phyloP scores from a whole-genome alignment of 2,329 filamentous ascomycete species.

The Cytospora chrysosperma region DNA sequence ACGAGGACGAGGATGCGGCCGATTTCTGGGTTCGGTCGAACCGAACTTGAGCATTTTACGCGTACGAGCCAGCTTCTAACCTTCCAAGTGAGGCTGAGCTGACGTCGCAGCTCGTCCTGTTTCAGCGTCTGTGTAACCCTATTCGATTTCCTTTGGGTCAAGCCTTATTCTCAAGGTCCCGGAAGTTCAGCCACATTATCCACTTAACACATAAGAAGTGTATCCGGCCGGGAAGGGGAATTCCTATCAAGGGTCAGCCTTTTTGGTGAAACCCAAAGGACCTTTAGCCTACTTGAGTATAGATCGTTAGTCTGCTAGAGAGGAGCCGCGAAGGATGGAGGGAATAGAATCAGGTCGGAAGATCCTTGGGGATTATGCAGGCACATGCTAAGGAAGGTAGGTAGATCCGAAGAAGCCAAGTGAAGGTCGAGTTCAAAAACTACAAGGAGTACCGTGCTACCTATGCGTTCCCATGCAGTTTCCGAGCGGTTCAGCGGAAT shows the following conservation, averaged over 20 bases:
- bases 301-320: too few relatives aligned
- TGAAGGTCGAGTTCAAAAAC: too few relatives aligned
- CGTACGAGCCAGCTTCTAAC: constrained; percentile 2
- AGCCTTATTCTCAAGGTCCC: neutral
- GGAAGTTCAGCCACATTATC: neutral
- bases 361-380: too few relatives aligned
- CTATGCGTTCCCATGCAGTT: too few relatives aligned
- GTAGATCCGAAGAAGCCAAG: too few relatives aligned
- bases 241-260: neutral
- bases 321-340: too few relatives aligned
- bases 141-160: neutral
- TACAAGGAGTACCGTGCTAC: too few relatives aligned
- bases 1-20: neutral
- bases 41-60: neutral
- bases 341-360: too few relatives aligned
- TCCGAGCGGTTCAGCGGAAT: too few relatives aligned
- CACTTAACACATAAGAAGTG: neutral
- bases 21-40: neutral
- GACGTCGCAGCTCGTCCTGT: neutral
- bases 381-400: too few relatives aligned
- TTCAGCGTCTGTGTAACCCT: neutral
- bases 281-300: too few relatives aligned
- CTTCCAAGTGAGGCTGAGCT: constrained; percentile 14
- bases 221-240: neutral
- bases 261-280: too few relatives aligned